Base-by-base conservation (phyloP, 2,329 filamentous ascomycete genomes). In the Botrytis sinoallii region DNA sequence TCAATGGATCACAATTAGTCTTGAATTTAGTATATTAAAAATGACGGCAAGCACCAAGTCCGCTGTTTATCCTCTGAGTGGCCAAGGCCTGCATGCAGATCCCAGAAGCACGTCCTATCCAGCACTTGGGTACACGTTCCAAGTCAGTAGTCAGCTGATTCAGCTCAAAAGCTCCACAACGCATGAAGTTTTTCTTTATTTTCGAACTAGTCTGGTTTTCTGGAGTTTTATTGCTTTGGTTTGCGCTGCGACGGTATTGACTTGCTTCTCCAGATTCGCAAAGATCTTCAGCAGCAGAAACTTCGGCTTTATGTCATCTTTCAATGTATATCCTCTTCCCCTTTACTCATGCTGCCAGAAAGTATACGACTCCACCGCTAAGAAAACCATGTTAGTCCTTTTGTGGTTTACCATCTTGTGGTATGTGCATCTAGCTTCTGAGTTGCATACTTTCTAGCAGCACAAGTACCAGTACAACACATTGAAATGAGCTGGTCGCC, bases 1-100 rank as follows among this genome's bases (percentile, higher is more conserved):
- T 68, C 35, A 55, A 68, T 68, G 46, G 65, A 55, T 68, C 65
- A 68, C 20, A 40, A 20, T 55, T 68, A 55, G 35, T 55, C 35
- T 68, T 29, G n/a, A 40, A 1, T 68, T 42, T 22, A 55, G 25
- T 29, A 55, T 35, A 46, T 65, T 46, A 46, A 68, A 29, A 66
- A 29, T 29, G 46, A 67, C 3, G 38, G 22, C n/a, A 68, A 48
- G 16, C 32, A 20, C 16, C 38, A 29, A 55, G 35, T 22, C 63
- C 9, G 65, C 25, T 68, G 46, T 29, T 42, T 68, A 40, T 20
- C n/a, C 25, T 40, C 12, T 9, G 22, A 14, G 65, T 40, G 7
- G 32, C 65, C 16, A 68, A 29, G 35, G 20, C 35, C 35, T 22
- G 65, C 35, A 29, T 68, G 46, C 38, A 55, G 48, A 68, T 55